phyloP scores from a whole-genome alignment of 495 filamentous ascomycete genomes.

The Penicillium lagena region DNA sequence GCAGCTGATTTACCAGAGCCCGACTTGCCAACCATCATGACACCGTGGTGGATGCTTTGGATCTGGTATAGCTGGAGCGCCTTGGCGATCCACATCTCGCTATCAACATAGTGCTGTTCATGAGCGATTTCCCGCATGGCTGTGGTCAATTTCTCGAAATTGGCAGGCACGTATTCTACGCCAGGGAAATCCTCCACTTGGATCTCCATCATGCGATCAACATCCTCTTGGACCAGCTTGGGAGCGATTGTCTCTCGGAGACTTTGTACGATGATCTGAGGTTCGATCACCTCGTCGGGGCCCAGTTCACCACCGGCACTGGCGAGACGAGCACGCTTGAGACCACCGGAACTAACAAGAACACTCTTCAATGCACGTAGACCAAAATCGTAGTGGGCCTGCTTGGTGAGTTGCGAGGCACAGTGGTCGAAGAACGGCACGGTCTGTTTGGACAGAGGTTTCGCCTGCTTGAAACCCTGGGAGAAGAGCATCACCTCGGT shows the following conservation, averaged over 20 bases:
- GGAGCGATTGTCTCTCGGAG: constrained; percentile 97
- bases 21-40: constrained; percentile 99
- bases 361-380: constrained; percentile 97
- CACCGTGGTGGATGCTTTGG: constrained; percentile 94
- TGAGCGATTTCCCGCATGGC: constrained; percentile 77
- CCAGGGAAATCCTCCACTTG: constrained; percentile 86
- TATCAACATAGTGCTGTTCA: constrained; percentile 79
- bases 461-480: constrained; percentile 95
- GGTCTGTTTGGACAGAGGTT: constrained; percentile 83
- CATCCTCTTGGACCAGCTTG: constrained; percentile 88
- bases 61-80: constrained; percentile 95
- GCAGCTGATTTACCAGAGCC: constrained; percentile 91
- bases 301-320: constrained; percentile 48
- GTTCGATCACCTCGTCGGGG: constrained; percentile 73
- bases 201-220: constrained; percentile 77
- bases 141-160: constrained; percentile 67
- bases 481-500: constrained; percentile 99
- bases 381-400: constrained; percentile 98
- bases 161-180: constrained; percentile 85
- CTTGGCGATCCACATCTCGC: constrained; percentile 94
- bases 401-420: constrained; percentile 72
- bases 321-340: constrained; percentile 79
- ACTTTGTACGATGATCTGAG: constrained; percentile 98
- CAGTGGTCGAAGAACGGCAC: constrained; percentile 98
- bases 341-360: constrained; percentile 88